Evolutionary conservation across 23 red algal species (phyloP), one percentile per base, ranked within the genome.

Genomic region (Porphyridium purpureum): DNA sequence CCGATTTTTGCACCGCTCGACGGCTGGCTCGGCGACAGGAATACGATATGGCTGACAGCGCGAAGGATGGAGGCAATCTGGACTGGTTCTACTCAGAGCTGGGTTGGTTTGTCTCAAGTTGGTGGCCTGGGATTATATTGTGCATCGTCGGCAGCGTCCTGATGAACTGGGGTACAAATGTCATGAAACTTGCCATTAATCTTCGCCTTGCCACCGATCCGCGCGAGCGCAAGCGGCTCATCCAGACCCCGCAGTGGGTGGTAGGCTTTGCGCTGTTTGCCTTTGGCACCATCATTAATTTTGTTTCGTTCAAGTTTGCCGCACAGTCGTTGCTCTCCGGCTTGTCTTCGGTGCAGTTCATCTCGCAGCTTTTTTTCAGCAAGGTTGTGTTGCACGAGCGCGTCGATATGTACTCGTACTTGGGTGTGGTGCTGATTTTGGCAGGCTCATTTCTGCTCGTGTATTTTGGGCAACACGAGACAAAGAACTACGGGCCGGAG

Each of bases 131-230:
- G 25, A 64, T 82, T 34, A 54, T 82, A 21, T 66, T 82, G 26
- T 60, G 60, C 9, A 68, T 82, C 48, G 27, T 81, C 17, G 75
- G 59, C 51, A 66, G 75, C n/a, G n/a, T n/a, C n/a, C 53, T 74
- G 21, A 85, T 68, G 22, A 85, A 85, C 60, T 58, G 64, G 27
- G 69, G 82, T 27, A 76, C 74, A 9, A 88, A 88, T 47, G 59
- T 88, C 31, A 77, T 79, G 54, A 88, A 88, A 50, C 69, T 88
- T 26, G 82, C 82, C 17, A 88, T 88, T 40, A 88, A 88, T 21
- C 69, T 67, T 36, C 71, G 82, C 7, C 62, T 70, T n/a, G 57
- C 55, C 31, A 58, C 70, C 0, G 58, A 70, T 3, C 58, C 63
- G 31, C 59, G 72, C 15, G 64, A 76, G 34, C 65, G 82, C 2